Percentiles rank a stretch among this genome's conserved stretches.
Evolutionary conservation across 768 basidiomycete genomes (phyloP).

Genomic region (Tricholomella constricta): DNA sequence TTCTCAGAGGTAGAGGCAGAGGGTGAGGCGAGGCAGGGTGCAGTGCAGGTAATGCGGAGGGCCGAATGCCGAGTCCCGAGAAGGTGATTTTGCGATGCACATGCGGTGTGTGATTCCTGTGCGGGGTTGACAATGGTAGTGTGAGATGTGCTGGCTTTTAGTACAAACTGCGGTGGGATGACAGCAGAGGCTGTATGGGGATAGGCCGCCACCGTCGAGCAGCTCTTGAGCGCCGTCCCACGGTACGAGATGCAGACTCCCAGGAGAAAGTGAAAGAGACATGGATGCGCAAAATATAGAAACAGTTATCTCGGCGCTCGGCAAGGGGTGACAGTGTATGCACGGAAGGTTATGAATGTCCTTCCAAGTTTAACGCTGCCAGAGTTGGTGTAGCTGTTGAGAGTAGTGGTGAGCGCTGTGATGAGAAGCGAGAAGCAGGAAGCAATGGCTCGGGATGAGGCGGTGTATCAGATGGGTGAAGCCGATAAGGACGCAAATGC

Average conservation of each 20-base stretch:
- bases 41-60: neutral
- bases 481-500: conserved; percentile 7
- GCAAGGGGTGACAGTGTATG: no score
- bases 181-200: neutral
- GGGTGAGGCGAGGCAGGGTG: neutral
- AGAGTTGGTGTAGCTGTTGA: conserved; percentile 5
- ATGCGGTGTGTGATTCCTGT: neutral
- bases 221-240: neutral
- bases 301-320: conserved; percentile 7
- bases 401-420: neutral
- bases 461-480: neutral
- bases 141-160: no score
- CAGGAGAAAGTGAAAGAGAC: no score
- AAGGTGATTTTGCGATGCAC: neutral
- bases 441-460: neutral
- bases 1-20: no score
- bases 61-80: neutral
- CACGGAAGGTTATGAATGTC: no score
- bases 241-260: no score
- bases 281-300: no score
- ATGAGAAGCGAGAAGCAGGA: neutral
- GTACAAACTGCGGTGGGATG: neutral
- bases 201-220: neutral
- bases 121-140: neutral
- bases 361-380: no score